phyloP scores from a whole-genome alignment of 2,329 filamentous ascomycete species.

The Alternaria conjuncta region DNA sequence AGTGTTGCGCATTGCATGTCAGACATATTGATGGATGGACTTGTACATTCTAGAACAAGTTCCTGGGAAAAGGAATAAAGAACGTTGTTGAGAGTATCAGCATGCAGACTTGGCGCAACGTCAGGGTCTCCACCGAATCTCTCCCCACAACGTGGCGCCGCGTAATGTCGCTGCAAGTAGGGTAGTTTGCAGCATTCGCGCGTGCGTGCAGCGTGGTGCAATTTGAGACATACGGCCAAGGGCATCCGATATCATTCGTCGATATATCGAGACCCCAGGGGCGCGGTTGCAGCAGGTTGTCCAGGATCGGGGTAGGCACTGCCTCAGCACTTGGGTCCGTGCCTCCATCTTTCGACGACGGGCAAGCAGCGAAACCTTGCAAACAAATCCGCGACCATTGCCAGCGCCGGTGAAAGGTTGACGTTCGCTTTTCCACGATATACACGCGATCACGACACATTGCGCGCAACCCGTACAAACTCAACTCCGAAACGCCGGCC shows the following conservation, averaged over 20 bases:
- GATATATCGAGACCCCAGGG: conserved; percentile 10
- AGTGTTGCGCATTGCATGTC: neutral
- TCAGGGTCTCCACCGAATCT: conserved; percentile 8
- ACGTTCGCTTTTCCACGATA: neutral
- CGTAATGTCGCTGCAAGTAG: conserved; percentile 7
- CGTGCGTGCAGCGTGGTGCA: neutral
- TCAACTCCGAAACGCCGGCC: conserved; percentile 10
- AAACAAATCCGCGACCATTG: conserved; percentile 2
- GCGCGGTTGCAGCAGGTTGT: conserved; percentile 13
- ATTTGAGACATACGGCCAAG: neutral
- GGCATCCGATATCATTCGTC: conserved; percentile 1
- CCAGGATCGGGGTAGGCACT: conserved; percentile 13
- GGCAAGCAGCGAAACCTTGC: conserved; percentile 9
- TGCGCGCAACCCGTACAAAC: neutral
- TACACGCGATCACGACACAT: conserved; percentile 1
- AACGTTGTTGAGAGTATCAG: neutral
- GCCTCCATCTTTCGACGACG: conserved; percentile 15
- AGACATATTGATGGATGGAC: neutral
- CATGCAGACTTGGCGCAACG: conserved; percentile 13
- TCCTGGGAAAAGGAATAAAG: neutral
- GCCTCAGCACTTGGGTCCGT: conserved; percentile 15
- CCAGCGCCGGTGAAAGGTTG: neutral
- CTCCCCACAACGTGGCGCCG: conserved; percentile 11
- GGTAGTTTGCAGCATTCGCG: neutral
- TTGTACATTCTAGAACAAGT: neutral